These are phyloP conservation scores for Orobanche coerulescens DNA, from an alignment of 257 asterid species.

Conservation along the genomic window DNA sequence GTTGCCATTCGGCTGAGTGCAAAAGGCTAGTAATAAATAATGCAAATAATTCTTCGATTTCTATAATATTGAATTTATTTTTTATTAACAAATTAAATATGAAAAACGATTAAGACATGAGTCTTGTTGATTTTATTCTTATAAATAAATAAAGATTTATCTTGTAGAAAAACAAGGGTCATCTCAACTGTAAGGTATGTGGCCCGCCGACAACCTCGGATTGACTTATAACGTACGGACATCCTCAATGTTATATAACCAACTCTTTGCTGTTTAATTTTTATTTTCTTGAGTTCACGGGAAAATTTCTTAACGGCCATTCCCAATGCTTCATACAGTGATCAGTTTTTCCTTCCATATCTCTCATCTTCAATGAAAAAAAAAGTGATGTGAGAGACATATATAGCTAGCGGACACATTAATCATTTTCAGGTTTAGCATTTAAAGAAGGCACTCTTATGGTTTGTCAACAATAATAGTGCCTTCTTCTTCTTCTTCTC, in stretches of 20 bases:
- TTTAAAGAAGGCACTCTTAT: slow-evolving; percentile 11
- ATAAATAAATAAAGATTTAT: no score
- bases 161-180: not conserved
- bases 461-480: not conserved
- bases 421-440: not conserved
- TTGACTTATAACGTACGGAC: slow-evolving; percentile 31
- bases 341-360: no score
- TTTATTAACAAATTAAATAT: no score
- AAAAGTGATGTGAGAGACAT: slow-evolving; percentile 21
- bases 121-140: no score
- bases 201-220: slow-evolving; percentile 30
- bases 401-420: not conserved
- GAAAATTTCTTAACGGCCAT: not conserved
- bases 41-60: no score
- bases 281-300: not conserved
- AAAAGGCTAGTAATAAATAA: no score
- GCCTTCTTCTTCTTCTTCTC: no score
- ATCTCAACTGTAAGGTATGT: slow-evolving; percentile 11
- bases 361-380: no score
- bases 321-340: slow-evolving; percentile 21
- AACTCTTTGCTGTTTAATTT: slow-evolving; percentile 20
- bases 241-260: slow-evolving; percentile 24
- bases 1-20: no score
- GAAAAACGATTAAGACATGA: no score
- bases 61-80: no score